These are phyloP conservation scores for Teunomyces funiuensis DNA, from an alignment of 805 yeast species.

Conservation along the genomic window DNA sequence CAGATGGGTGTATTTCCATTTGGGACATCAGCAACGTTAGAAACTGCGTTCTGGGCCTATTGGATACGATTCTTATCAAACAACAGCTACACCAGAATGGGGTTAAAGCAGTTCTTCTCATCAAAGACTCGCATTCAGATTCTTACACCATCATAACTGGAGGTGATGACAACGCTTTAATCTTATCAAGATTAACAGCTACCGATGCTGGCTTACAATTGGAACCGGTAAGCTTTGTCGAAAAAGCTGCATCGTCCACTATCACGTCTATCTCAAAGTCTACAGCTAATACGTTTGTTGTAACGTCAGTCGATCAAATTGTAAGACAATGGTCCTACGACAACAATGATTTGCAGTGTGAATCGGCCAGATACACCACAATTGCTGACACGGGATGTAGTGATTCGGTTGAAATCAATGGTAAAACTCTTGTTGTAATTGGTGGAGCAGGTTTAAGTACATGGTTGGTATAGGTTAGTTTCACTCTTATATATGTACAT, in stretches of 20 bases:
- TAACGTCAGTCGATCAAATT: slow-evolving; percentile 83
- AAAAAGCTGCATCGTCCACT: slow-evolving; percentile 81
- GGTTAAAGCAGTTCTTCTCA: slow-evolving; percentile 56
- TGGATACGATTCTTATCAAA: slow-evolving; percentile 33
- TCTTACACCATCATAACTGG: slow-evolving; percentile 59
- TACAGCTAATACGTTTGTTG: slow-evolving; percentile 37
- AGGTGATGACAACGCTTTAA: slow-evolving; percentile 87
- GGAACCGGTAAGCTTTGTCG: slow-evolving; percentile 32
- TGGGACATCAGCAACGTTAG: slow-evolving; percentile 49
- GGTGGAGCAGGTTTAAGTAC: slow-evolving; percentile 85
- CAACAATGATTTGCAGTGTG: slow-evolving; percentile 20
- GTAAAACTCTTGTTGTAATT: slow-evolving; percentile 41
- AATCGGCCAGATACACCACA: slow-evolving; percentile 61
- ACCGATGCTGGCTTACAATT: slow-evolving; percentile 18
- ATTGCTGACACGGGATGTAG: slow-evolving; percentile 89
- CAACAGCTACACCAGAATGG: slow-evolving; percentile 82
- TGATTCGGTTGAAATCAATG: slow-evolving; percentile 35
- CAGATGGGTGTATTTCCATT: slow-evolving; percentile 75
- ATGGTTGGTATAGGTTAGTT: slow-evolving; percentile 33
- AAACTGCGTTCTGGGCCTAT: slow-evolving; percentile 6
- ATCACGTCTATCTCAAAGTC: slow-evolving; percentile 61
- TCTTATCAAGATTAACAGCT: slow-evolving; percentile 20
- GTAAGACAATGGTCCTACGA: slow-evolving; percentile 61
- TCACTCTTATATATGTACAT: not conserved
- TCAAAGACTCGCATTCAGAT: slow-evolving; percentile 9